Percentiles rank a stretch among this genome's conserved stretches.
phyloP scores from a whole-genome alignment of 257 asterid genomes.

The Pogostemon cablin region DNA sequence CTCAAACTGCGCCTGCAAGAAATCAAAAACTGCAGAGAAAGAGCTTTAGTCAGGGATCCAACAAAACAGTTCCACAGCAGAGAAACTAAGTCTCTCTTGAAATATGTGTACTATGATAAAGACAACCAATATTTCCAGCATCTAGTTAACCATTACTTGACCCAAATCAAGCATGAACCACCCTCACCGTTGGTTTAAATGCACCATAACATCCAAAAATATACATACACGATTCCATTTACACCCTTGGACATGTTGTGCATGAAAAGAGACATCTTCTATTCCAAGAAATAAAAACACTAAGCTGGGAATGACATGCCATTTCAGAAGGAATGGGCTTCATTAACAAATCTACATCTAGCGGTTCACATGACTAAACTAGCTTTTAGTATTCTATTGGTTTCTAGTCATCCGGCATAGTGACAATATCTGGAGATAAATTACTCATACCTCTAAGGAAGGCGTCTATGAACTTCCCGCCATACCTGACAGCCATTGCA shows the following conservation, averaged over 20 bases:
- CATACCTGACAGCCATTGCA: slow-evolving; percentile 82
- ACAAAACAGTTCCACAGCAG: slow-evolving; percentile 6
- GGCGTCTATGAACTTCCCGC: slow-evolving; percentile 82
- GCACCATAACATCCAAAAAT: too few relatives aligned
- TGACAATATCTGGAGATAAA: slow-evolving; percentile 21
- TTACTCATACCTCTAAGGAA: slow-evolving; percentile 69
- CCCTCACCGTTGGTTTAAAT: too few relatives aligned
- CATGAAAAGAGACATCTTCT: too few relatives aligned
- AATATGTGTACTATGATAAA: neutral
- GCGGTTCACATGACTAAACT: slow-evolving; percentile 7
- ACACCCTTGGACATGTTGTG: neutral
- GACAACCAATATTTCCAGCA: neutral
- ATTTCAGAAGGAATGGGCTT: neutral
- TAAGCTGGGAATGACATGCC: slow-evolving; percentile 2
- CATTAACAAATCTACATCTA: slow-evolving; percentile 19
- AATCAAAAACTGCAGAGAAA: slow-evolving; percentile 66
- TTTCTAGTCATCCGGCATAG: slow-evolving; percentile 5
- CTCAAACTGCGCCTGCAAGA: slow-evolving; percentile 67
- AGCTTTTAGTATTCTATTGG: slow-evolving; percentile 1
- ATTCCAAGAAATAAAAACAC: neutral
- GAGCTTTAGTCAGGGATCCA: slow-evolving; percentile 23
- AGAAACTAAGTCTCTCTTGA: slow-evolving; percentile 12
- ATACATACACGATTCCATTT: neutral
- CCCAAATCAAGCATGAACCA: neutral
- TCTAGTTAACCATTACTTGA: neutral